phyloP scores from a whole-genome alignment of 371 early-diverging fungal species.

The Apophysomyces variabilis region DNA sequence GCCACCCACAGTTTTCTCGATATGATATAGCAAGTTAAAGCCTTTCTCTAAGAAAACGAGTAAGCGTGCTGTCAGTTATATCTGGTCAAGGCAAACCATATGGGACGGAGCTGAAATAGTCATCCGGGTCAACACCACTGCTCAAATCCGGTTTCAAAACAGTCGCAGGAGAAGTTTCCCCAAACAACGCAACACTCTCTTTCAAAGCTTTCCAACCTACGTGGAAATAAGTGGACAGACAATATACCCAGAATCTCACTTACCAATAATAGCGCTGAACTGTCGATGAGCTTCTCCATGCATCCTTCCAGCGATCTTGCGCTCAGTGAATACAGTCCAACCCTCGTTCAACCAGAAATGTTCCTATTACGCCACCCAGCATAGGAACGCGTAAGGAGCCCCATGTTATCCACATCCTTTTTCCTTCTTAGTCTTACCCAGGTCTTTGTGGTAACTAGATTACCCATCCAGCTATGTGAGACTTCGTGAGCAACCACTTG shows the following conservation, averaged over 20 bases:
- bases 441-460: conserved; percentile 86
- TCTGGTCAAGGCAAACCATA: conserved; percentile 63
- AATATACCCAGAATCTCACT: background rate
- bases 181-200: conserved; percentile 78
- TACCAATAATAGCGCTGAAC: conserved; percentile 82
- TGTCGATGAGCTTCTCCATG: conserved; percentile 84
- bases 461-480: conserved; percentile 95
- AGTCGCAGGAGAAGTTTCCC: conserved; percentile 72
- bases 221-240: background rate
- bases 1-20: conserved; percentile 87
- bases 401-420: background rate
- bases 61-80: background rate
- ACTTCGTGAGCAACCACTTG: conserved; percentile 96
- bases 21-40: conserved; percentile 86
- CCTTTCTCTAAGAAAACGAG: conserved; percentile 75
- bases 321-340: conserved; percentile 91
- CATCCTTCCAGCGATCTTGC: conserved; percentile 82
- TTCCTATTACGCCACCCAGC: conserved; percentile 27
- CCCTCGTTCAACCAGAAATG: conserved; percentile 94
- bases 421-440: conserved; percentile 59
- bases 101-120: conserved; percentile 87
- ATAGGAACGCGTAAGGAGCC: background rate
- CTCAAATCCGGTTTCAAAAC: conserved; percentile 73
- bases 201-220: conserved; percentile 69
- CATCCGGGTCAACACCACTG: conserved; percentile 87